Evolutionary conservation across 129 eudicot genomes (phyloP).

Genomic region (Flaveria robusta): DNA sequence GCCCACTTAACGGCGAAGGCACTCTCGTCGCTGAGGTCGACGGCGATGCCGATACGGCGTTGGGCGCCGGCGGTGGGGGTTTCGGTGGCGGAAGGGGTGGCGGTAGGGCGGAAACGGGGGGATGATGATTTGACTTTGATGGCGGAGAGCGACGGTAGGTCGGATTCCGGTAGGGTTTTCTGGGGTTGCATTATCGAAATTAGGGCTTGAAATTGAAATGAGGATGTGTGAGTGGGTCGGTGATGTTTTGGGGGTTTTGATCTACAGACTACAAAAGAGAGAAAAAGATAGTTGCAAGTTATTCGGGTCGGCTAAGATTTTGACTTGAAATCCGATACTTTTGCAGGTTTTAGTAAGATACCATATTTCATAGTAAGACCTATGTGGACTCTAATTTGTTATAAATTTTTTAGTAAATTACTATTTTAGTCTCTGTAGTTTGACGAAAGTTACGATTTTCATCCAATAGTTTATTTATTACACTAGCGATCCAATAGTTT

Average conservation of each 20-base stretch:
- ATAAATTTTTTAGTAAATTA: no score
- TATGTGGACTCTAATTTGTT: no score
- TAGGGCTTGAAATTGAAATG: slow-evolving; percentile 20
- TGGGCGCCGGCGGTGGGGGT: slow-evolving; percentile 38
- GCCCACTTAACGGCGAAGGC: slow-evolving; percentile 58
- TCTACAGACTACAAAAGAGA: no score
- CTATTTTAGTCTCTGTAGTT: no score
- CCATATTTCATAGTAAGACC: no score
- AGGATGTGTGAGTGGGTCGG: background rate
- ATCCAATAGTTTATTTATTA: no score
- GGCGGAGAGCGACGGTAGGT: slow-evolving; percentile 61
- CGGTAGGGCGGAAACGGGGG: slow-evolving; percentile 26
- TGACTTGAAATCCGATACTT: no score
- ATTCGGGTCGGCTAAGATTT: no score
- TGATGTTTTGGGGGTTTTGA: background rate
- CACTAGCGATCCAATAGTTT: no score
- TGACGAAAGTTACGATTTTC: no score
- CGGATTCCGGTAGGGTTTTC: slow-evolving; percentile 48
- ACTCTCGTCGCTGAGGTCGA: slow-evolving; percentile 55
- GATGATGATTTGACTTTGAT: slow-evolving; percentile 56
- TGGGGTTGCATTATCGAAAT: slow-evolving; percentile 36
- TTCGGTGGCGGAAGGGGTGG: slow-evolving; percentile 3
- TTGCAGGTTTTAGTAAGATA: no score
- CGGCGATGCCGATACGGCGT: slow-evolving; percentile 58
- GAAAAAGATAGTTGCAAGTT: no score